Conservation (phyloP, 257 asterid species). For the Solanum bulbocastanum region DNA sequence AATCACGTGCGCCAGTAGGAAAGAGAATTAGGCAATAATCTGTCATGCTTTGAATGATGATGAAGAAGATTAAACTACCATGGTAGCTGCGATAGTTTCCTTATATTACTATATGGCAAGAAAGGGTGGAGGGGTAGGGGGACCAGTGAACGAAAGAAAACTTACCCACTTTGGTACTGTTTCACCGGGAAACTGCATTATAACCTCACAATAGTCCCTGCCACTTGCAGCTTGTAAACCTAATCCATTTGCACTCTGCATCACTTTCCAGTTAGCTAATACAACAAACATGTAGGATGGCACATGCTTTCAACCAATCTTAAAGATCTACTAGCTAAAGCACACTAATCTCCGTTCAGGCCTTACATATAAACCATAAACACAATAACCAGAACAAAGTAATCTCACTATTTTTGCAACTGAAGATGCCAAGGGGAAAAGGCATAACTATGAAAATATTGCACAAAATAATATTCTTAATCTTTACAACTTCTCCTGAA, state of each 20-base stretch:
- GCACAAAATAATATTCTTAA: background rate
- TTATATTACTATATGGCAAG: background rate
- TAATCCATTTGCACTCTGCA: slow-evolving; percentile 93
- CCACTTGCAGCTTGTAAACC: slow-evolving; percentile 76
- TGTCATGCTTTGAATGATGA: background rate
- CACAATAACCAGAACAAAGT: background rate
- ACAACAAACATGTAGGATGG: background rate
- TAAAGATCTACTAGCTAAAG: background rate
- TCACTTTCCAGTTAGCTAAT: background rate
- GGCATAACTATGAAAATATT: background rate
- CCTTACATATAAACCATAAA: background rate
- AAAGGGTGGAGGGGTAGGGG: background rate
- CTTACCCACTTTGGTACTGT: slow-evolving; percentile 92
- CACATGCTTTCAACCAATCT: background rate
- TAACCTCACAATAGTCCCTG: slow-evolving; percentile 58
- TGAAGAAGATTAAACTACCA: background rate
- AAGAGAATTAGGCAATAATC: background rate
- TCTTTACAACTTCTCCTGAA: background rate
- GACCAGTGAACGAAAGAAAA: background rate
- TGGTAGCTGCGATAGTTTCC: background rate
- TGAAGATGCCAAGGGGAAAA: background rate
- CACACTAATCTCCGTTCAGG: background rate
- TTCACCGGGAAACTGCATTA: slow-evolving; percentile 56
- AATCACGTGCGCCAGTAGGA: background rate
- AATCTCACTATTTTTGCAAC: background rate